phyloP scores from a whole-genome alignment of 1,139 yeast genomes.

The Entelexis paramagnoliae region DNA sequence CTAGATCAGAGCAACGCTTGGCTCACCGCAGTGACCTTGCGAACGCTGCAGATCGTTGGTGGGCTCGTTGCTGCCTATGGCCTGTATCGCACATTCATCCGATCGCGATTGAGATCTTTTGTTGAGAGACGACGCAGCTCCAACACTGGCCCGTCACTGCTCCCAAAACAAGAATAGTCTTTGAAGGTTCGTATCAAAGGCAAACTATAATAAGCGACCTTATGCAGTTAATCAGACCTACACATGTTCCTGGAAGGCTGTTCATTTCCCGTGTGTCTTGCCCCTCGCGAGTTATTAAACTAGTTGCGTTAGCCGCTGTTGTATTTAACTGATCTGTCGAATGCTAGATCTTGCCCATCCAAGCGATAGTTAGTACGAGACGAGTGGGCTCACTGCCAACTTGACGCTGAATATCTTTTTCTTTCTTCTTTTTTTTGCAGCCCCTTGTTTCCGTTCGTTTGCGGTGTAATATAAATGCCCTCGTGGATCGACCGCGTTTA shows the following conservation, averaged over 20 bases:
- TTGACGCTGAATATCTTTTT: no score
- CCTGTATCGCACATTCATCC: conserved; percentile 4
- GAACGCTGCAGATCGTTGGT: not conserved
- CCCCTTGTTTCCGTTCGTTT: no score
- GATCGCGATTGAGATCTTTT: conserved; percentile 2
- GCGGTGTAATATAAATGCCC: no score
- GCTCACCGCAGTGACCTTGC: not conserved
- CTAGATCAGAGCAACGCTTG: not conserved
- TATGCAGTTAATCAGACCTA: not conserved
- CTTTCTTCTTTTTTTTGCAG: no score
- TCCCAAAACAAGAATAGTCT: not conserved
- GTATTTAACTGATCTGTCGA: no score
- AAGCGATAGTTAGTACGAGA: no score
- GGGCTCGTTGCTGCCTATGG: conserved; percentile 1
- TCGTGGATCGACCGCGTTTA: no score
- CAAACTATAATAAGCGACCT: not conserved
- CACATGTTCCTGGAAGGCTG: not conserved
- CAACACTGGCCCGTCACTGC: not conserved
- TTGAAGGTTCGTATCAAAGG: not conserved
- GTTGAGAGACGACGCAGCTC: not conserved
- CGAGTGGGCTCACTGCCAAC: no score
- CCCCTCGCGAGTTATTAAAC: not conserved
- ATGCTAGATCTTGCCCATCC: no score
- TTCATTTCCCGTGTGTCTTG: not conserved
- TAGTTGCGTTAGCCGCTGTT: not conserved